Percentiles rank a stretch among this genome's conserved stretches.
These are phyloP conservation scores for Citrus maxima DNA, from an alignment of 345 rosid species.

Conservation along the genomic window DNA sequence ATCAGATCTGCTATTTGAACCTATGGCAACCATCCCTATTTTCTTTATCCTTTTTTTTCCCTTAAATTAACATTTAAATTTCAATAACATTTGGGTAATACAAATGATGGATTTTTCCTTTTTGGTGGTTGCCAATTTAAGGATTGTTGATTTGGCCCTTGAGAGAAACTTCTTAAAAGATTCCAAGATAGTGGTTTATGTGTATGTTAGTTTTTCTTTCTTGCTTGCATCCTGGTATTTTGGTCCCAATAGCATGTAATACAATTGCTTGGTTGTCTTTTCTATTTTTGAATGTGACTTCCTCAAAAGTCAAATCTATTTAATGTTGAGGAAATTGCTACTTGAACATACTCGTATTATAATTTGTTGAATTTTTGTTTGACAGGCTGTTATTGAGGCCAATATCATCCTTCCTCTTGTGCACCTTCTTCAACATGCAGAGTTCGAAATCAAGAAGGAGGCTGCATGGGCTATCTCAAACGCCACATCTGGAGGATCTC, in stretches of 20 bases:
- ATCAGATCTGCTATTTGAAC: neutral
- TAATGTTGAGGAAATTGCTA: neutral
- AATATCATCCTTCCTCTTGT: conserved; percentile 69
- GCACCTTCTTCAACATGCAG: conserved; percentile 72
- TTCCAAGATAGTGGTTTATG: neutral
- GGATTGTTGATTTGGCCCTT: neutral
- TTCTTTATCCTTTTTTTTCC: neutral
- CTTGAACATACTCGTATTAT: neutral
- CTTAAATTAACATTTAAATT: neutral
- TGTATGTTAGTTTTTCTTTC: neutral
- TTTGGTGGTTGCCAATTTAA: neutral
- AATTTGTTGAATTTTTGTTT: conserved; percentile 5
- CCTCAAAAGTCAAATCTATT: neutral
- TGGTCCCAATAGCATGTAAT: neutral
- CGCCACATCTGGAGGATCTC: conserved; percentile 89
- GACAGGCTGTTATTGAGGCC: conserved; percentile 71
- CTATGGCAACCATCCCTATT: neutral
- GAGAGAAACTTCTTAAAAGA: neutral
- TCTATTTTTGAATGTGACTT: neutral
- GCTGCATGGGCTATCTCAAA: conserved; percentile 90
- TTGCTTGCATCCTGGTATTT: neutral
- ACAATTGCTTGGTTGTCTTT: neutral
- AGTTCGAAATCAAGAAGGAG: conserved; percentile 87
- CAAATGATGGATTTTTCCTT: neutral
- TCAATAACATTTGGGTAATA: neutral